Evolutionary conservation across 345 rosid species (phyloP).

Genomic region (Syzygium jambos): DNA sequence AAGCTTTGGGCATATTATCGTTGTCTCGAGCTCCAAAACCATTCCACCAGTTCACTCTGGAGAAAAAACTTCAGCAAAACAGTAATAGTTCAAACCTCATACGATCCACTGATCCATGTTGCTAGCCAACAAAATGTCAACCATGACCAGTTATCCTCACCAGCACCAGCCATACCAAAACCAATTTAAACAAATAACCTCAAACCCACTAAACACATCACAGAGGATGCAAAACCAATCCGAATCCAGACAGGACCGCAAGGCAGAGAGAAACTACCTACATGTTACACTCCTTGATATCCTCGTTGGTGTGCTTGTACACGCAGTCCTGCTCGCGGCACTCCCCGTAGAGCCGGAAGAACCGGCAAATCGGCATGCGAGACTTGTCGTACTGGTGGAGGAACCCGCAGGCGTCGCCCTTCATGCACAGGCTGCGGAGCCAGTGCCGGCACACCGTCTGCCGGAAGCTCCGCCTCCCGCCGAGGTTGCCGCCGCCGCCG

Average conservation of each 20-base stretch:
- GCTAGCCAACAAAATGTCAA: background rate
- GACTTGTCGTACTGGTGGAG: conserved; percentile 97
- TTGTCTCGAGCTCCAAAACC: background rate
- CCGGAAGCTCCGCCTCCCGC: conserved; percentile 82
- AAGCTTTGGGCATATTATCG: background rate
- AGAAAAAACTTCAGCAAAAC: background rate
- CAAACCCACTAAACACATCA: background rate
- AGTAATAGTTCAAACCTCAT: background rate
- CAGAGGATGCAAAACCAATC: background rate
- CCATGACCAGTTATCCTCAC: background rate
- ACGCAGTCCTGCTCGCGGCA: conserved; percentile 98
- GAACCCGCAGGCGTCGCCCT: conserved; percentile 97
- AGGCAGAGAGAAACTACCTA: conserved; percentile 14
- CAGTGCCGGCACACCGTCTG: conserved; percentile 99
- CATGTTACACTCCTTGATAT: conserved; percentile 99
- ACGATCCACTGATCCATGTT: background rate
- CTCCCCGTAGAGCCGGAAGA: conserved; percentile 84
- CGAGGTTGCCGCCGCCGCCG: conserved; percentile 8
- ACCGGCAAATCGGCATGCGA: conserved; percentile 94
- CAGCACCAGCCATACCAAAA: background rate
- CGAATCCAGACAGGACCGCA: background rate
- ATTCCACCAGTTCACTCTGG: background rate
- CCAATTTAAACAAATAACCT: background rate
- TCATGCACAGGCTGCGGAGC: conserved; percentile 98
- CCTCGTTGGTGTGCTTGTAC: conserved; percentile 94